Conservation (phyloP, 1,284 basidiomycete genomes). For the Psilocybe mexicana region DNA sequence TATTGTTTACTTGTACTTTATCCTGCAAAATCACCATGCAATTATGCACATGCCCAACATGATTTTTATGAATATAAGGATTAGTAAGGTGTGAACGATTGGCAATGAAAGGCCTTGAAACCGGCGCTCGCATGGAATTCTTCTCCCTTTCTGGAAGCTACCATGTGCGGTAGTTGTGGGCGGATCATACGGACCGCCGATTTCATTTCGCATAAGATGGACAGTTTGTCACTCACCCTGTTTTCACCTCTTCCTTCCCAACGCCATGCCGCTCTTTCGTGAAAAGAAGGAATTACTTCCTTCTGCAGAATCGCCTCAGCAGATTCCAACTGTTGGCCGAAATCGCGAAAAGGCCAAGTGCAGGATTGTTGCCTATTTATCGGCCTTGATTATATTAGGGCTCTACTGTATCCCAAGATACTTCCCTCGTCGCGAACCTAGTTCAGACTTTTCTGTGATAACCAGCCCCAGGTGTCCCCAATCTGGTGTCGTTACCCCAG, state of each 20-base stretch:
- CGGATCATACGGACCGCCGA: constrained; percentile 1
- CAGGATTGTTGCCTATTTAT: background rate
- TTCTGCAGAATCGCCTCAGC: background rate
- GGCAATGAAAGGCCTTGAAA: background rate
- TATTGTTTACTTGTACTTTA: constrained; percentile 19
- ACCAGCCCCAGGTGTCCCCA: constrained; percentile 43
- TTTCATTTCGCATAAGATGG: background rate
- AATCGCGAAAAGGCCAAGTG: background rate
- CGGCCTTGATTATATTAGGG: constrained; percentile 1
- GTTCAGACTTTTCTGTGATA: background rate
- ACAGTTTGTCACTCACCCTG: background rate
- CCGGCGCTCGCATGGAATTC: background rate
- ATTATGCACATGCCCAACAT: constrained; percentile 21
- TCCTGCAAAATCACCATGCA: constrained; percentile 24
- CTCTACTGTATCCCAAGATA: constrained; percentile 5
- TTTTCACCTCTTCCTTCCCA: constrained; percentile 8
- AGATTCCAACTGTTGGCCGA: background rate
- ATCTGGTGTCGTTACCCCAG: constrained; percentile 41
- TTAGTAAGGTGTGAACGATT: constrained; percentile 3
- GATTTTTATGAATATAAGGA: constrained; percentile 14
- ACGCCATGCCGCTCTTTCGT: constrained; percentile 3
- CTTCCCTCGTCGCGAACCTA: background rate
- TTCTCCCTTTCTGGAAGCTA: background rate
- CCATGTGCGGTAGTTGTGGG: background rate
- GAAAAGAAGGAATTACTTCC: constrained; percentile 14